Evolutionary conservation across 2,329 filamentous ascomycete genomes (phyloP), one percentile per base, ranked within the genome.

Genomic region (Teratosphaeria gauchensis): DNA sequence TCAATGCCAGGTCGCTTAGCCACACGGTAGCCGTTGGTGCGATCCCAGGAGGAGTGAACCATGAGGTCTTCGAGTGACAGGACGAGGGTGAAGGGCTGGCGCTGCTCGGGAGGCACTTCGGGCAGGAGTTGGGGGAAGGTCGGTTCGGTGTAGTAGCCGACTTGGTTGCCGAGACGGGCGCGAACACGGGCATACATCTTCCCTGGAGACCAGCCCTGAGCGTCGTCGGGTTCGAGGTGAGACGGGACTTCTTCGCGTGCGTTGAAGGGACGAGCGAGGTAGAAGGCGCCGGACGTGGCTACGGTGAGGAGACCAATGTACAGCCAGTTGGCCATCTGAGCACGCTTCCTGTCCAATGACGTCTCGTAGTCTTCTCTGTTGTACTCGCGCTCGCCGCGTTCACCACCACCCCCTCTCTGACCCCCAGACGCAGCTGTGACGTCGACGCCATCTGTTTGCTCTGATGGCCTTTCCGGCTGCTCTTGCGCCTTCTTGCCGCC

Each of bases 1-100:
- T 99, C 94, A 62, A 95, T 84, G 53, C 94, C 94, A 38, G 94
- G 94, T 55, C 94, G 84, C 79, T 99, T 99, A 31, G 94, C 94
- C 62, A 95, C 82, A 65, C 92, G 85, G 91, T 94, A 99, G 60
- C 94, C 94, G 71, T 96, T 88, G 72, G 97, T 90, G 59, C 92
- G 84, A 28, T 85, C 84, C 94, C 94, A 99, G 72, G 96, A 90
- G 70, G 89, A 95, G 77, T 96, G 92, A 32, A 99, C 85, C 57
- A 99, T 82, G 68, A 99, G 82, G 73, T 99, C 92, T 73, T 99
- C 94, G 69, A 99, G 77, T 72, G 89, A 94, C 66, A 99, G 80
- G 32, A 95, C 92, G 32, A 99, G 81, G 0, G 94, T 97, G 75
- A 96, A 96, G 9, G 92, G 92, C 54, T 89, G 88, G 66, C 88